Evolutionary conservation across 2,329 filamentous ascomycete species (phyloP).

Genomic region (Sporothrix inflata): DNA sequence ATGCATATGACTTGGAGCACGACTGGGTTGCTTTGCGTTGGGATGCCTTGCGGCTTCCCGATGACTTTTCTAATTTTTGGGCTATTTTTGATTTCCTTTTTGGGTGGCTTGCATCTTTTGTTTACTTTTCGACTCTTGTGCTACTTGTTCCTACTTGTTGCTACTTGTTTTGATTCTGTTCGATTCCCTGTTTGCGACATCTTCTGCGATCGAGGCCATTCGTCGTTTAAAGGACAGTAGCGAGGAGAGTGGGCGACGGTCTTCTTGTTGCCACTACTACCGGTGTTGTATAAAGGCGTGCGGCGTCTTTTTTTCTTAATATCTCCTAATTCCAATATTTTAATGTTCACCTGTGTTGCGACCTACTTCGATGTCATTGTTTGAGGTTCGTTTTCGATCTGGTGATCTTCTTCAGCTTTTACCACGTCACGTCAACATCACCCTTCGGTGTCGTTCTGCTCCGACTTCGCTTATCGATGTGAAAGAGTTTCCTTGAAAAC

Average conservation of each 20-base stretch:
- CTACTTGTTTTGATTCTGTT: background rate
- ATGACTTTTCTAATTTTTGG: background rate
- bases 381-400: background rate
- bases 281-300: conserved; percentile 15
- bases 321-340: background rate
- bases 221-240: too few species aligned
- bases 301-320: conserved; percentile 11
- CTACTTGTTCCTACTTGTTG: background rate
- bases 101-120: background rate
- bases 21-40: background rate
- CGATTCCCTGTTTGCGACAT: conserved; percentile 9
- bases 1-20: background rate
- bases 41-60: background rate
- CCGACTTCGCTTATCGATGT: background rate
- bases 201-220: background rate
- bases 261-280: background rate
- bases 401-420: background rate
- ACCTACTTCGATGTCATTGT: background rate
- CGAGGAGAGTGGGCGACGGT: background rate
- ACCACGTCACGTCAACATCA: background rate
- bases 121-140: background rate
- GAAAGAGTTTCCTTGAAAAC: background rate
- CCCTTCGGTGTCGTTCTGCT: background rate
- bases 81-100: background rate
- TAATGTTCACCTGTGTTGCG: background rate